phyloP scores from a whole-genome alignment of 345 rosid species.

The Gossypium anomalum region DNA sequence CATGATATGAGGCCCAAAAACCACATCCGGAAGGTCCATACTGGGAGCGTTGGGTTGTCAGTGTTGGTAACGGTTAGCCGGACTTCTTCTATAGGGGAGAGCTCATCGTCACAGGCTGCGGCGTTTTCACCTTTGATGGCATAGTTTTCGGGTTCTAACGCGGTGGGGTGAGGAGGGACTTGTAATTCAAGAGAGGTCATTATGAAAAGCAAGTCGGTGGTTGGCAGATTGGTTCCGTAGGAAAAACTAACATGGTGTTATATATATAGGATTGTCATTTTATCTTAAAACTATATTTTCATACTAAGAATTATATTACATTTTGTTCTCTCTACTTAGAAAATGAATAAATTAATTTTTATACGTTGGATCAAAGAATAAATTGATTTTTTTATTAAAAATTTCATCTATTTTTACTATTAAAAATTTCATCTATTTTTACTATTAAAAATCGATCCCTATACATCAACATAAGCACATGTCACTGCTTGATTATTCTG shows the following conservation, averaged over 20 bases:
- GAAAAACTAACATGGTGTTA: not conserved
- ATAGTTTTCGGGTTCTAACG: conserved; percentile 4
- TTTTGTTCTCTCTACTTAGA: too few relatives aligned
- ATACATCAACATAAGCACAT: too few relatives aligned
- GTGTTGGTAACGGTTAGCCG: conserved; percentile 25
- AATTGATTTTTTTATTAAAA: too few relatives aligned
- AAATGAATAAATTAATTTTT: too few relatives aligned
- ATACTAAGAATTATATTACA: too few relatives aligned
- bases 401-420: too few relatives aligned
- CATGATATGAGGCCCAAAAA: conserved; percentile 26
- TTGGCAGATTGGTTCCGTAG: not conserved
- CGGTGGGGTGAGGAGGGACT: not conserved
- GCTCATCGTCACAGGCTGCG: not conserved
- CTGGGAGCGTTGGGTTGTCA: conserved; percentile 24
- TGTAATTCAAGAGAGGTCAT: not conserved
- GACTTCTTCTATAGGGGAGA: conserved; percentile 26
- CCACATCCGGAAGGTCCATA: conserved; percentile 39
- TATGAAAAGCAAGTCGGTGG: not conserved
- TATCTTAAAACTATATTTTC: too few relatives aligned
- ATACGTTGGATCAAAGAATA: too few relatives aligned
- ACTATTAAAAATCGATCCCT: too few relatives aligned
- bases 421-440: too few relatives aligned
- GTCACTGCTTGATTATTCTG: too few relatives aligned
- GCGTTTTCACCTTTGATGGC: not conserved
- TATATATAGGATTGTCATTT: not conserved